Evolutionary conservation across 225 moss, liverwort and hornwort genomes (phyloP).

Genomic region (Lunularia cruciata): DNA sequence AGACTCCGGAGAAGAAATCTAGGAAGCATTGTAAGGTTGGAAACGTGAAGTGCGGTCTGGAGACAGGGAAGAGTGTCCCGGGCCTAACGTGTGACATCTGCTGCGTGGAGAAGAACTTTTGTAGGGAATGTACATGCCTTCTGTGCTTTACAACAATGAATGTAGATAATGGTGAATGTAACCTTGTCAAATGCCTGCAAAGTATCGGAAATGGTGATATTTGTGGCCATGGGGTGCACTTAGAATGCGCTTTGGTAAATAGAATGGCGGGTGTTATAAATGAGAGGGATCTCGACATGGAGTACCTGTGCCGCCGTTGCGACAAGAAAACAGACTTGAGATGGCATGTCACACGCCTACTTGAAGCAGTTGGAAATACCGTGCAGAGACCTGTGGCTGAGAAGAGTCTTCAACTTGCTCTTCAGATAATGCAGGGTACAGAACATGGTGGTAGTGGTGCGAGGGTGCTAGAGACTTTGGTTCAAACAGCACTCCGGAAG

Average conservation of each 20-base stretch:
- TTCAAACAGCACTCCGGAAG: slow-evolving; percentile 53
- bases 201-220: slow-evolving; percentile 45
- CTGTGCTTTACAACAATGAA: slow-evolving; percentile 61
- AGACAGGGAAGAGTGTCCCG: slow-evolving; percentile 39
- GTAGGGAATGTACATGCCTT: slow-evolving; percentile 75
- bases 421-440: slow-evolving; percentile 58
- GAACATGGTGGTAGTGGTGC: slow-evolving; percentile 46
- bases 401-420: slow-evolving; percentile 51
- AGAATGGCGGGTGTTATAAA: slow-evolving; percentile 68
- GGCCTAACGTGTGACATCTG: slow-evolving; percentile 59
- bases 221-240: slow-evolving; percentile 78
- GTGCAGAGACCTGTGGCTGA: slow-evolving; percentile 40
- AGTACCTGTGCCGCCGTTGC: slow-evolving; percentile 85
- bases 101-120: slow-evolving; percentile 72
- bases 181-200: slow-evolving; percentile 58
- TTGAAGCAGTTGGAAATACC: slow-evolving; percentile 52
- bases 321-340: slow-evolving; percentile 67
- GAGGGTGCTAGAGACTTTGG: slow-evolving; percentile 44
- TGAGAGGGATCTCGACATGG: slow-evolving; percentile 59
- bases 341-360: slow-evolving; percentile 51
- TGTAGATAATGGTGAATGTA: slow-evolving; percentile 47
- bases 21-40: slow-evolving; percentile 58
- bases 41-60: slow-evolving; percentile 56
- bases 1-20: slow-evolving; percentile 32
- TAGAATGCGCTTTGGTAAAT: slow-evolving; percentile 72